Conservation (phyloP, 768 basidiomycete genomes). For the Lactifluus rugatus region DNA sequence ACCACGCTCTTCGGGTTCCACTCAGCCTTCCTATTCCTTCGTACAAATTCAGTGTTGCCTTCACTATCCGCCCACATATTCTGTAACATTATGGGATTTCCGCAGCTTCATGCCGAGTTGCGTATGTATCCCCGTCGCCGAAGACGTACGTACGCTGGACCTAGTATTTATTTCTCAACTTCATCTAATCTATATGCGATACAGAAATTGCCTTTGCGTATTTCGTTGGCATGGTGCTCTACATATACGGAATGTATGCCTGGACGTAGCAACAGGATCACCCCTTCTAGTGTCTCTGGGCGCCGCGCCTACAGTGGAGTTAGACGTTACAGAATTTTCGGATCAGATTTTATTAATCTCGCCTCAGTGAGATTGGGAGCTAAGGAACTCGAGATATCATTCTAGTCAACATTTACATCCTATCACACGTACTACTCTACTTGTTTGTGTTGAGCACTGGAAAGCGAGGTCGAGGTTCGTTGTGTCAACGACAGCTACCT, state of each 20-base stretch:
- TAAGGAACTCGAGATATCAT: background rate
- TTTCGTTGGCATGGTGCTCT: conserved; percentile 48
- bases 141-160: conserved; percentile 41
- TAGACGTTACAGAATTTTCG: background rate
- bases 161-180: background rate
- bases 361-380: background rate
- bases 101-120: conserved; percentile 52
- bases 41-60: conserved; percentile 74
- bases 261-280: conserved; percentile 38
- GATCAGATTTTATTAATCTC: background rate
- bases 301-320: background rate
- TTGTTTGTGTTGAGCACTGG: no score
- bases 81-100: conserved; percentile 93
- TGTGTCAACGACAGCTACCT: no score
- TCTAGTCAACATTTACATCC: background rate
- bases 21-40: conserved; percentile 75
- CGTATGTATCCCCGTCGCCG: conserved; percentile 40
- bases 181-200: conserved; percentile 11
- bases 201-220: conserved; percentile 50
- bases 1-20: conserved; percentile 89
- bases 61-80: conserved; percentile 76
- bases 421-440: background rate
- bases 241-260: conserved; percentile 40
- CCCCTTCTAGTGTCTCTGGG: conserved; percentile 33
- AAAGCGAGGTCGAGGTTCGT: no score